phyloP scores from a whole-genome alignment of 2,329 filamentous ascomycete genomes.

The Colletotrichum salicis region DNA sequence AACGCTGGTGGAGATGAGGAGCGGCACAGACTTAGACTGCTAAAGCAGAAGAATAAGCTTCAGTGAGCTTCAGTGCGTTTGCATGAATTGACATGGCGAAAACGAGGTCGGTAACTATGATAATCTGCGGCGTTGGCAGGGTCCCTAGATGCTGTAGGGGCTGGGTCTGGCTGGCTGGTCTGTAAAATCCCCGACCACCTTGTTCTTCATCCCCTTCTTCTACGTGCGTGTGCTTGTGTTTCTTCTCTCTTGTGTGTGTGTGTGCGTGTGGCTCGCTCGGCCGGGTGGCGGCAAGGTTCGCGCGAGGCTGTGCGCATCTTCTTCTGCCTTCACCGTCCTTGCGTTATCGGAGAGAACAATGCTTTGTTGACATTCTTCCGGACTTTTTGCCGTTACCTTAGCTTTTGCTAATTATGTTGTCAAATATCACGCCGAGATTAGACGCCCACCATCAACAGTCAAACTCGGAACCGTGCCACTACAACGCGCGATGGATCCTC shows the following conservation, averaged over 20 bases:
- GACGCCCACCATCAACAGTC: neutral
- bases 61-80: constrained; percentile 1
- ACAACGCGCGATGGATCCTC: neutral
- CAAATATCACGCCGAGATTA: neutral
- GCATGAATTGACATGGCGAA: neutral
- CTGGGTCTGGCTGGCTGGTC: neutral
- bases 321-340: neutral
- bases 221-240: neutral
- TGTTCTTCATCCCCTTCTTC: neutral
- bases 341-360: constrained; percentile 32
- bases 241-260: neutral
- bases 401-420: constrained; percentile 10
- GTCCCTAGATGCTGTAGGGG: constrained; percentile 1
- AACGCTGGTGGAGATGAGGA: constrained; percentile 24
- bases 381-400: neutral
- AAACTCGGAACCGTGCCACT: neutral
- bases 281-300: constrained; percentile 15
- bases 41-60: neutral
- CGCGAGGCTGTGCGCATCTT: constrained; percentile 24
- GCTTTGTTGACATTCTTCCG: constrained; percentile 18
- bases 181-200: constrained; percentile 5
- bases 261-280: neutral
- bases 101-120: neutral
- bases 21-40: neutral
- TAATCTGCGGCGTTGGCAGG: constrained; percentile 22